Conservation (phyloP, 1,284 basidiomycete species). For the Cryptococcus sp. region DNA sequence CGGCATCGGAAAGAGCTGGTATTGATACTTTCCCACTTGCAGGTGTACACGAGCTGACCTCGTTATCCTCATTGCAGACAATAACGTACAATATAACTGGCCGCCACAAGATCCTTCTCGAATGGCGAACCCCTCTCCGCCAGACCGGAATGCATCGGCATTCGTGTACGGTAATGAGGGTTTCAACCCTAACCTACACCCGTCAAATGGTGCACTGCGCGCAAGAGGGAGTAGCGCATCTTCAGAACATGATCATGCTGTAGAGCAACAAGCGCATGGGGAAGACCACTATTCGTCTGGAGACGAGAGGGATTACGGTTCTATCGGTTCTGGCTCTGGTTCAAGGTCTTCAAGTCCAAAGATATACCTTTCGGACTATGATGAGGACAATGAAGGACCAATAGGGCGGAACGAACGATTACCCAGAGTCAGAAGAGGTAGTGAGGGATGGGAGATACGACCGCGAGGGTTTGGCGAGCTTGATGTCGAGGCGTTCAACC, state of each 20-base stretch:
- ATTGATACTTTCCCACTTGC: slow-evolving; percentile 9
- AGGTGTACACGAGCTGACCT: slow-evolving; percentile 11
- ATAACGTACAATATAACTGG: slow-evolving; percentile 55
- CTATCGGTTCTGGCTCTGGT: slow-evolving; percentile 10
- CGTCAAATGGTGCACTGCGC: slow-evolving; percentile 58
- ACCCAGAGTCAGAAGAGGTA: slow-evolving; percentile 34
- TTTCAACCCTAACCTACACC: slow-evolving; percentile 70
- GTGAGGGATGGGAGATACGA: slow-evolving; percentile 43
- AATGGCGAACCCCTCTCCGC: slow-evolving; percentile 33
- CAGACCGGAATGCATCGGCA: slow-evolving; percentile 59
- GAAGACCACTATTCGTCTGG: slow-evolving; percentile 58
- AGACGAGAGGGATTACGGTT: slow-evolving; percentile 40
- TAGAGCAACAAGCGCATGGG: slow-evolving; percentile 3
- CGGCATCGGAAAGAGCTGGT: background rate
- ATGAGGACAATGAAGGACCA: slow-evolving; percentile 51
- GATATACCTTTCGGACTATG: slow-evolving; percentile 52
- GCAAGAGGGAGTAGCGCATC: slow-evolving; percentile 19
- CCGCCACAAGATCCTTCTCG: slow-evolving; percentile 57
- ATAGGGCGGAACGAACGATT: slow-evolving; percentile 15
- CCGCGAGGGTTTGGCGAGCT: slow-evolving; percentile 14
- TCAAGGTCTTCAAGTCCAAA: slow-evolving; percentile 43
- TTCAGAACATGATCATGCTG: background rate
- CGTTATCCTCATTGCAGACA: slow-evolving; percentile 37
- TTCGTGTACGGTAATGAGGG: slow-evolving; percentile 80
- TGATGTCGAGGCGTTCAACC: slow-evolving; percentile 1